Conservation (phyloP, 345 rosid species). For the Luvunga scandens region DNA sequence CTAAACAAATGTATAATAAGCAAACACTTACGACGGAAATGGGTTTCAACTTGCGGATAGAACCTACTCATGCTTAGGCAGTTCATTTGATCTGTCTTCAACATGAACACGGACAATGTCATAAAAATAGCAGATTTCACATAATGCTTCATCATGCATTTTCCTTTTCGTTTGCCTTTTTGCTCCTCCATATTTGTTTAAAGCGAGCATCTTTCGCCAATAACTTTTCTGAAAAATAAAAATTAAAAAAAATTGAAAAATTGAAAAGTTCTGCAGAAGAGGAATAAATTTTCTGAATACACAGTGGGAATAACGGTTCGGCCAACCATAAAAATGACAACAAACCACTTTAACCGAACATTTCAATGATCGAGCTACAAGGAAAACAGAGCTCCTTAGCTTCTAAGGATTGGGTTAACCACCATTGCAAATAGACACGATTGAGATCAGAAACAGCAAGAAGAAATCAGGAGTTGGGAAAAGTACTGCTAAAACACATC, state of each 20-base stretch:
- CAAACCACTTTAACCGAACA: too few species aligned
- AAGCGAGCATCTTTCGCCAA: conserved; percentile 63
- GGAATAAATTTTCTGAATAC: background rate
- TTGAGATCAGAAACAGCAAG: too few species aligned
- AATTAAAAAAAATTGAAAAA: background rate
- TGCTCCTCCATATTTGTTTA: conserved; percentile 79
- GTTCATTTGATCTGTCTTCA: conserved; percentile 30
- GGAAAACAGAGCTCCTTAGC: too few species aligned
- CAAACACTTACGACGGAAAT: conserved; percentile 63
- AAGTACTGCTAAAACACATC: too few species aligned
- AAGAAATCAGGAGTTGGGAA: too few species aligned
- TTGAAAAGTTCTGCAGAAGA: background rate
- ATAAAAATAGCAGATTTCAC: conserved; percentile 61
- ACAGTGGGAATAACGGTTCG: too few species aligned
- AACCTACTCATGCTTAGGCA: conserved; percentile 51
- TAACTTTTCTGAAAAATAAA: conserved; percentile 22
- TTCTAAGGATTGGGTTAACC: too few species aligned
- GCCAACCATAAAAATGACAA: too few species aligned
- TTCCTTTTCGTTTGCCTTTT: conserved; percentile 38
- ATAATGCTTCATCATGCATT: conserved; percentile 28
- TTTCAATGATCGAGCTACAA: too few species aligned
- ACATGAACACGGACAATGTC: conserved; percentile 73
- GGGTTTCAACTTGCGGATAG: conserved; percentile 11
- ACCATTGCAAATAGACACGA: too few species aligned
- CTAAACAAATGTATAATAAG: background rate